phyloP scores from a whole-genome alignment of 371 early-diverging fungal genomes.

The Mortierella sp. region DNA sequence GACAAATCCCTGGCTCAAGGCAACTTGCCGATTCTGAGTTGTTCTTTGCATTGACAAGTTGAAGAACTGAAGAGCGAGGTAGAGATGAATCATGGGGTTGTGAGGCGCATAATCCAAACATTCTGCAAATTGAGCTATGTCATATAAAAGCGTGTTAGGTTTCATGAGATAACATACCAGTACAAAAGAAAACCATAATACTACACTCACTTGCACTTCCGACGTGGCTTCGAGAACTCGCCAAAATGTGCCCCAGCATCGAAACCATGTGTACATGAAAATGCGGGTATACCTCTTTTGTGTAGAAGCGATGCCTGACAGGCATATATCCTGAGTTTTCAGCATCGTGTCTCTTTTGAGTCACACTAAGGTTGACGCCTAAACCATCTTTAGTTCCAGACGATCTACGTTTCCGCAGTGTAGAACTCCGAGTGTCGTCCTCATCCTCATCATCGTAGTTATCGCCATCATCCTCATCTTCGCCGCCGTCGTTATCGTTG shows the following conservation, averaged over 20 bases:
- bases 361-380: background rate
- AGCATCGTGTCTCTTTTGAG: background rate
- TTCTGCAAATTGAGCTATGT: constrained; percentile 71
- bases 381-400: background rate
- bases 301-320: constrained; percentile 15
- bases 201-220: constrained; percentile 68
- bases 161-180: background rate
- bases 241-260: constrained; percentile 73
- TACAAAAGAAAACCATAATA: background rate
- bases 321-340: background rate
- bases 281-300: constrained; percentile 17
- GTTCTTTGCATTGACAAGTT: constrained; percentile 78
- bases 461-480: constrained; percentile 17
- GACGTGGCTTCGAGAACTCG: constrained; percentile 65
- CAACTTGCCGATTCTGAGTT: constrained; percentile 74
- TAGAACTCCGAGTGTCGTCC: background rate
- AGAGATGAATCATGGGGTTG: constrained; percentile 78
- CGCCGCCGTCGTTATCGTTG: background rate
- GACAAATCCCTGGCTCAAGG: constrained; percentile 66
- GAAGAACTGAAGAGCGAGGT: constrained; percentile 71
- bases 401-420: background rate
- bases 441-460: constrained; percentile 7
- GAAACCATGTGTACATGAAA: constrained; percentile 59
- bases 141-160: background rate
- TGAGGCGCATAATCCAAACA: constrained; percentile 66